Evolutionary conservation across 192 early-diverging fungal genomes (phyloP), one percentile per base, ranked within the genome.

Genomic region (Mortierella hygrophila): DNA sequence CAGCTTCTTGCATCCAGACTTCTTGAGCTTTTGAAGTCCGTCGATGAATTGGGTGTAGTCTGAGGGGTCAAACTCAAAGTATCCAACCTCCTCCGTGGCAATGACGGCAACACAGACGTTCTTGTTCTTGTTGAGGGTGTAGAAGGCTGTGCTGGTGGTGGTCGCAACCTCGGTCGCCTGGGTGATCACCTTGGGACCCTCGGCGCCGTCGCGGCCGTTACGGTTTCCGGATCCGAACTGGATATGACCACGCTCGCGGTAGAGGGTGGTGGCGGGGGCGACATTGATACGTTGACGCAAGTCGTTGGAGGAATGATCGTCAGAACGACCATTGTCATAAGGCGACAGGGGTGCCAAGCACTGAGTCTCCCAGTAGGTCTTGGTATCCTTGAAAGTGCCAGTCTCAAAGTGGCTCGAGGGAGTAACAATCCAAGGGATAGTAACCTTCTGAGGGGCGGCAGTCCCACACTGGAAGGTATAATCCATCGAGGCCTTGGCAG

Each of bases 71-170:
- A 72, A 54, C 54, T 85, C 72, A 47, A 72, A 86, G 40, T 80
- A 78, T 10, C 70, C 77, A 23, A 65, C 54, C 54, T 89, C 82
- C 74, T 85, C 79, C 0, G 82, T 78, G 2, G 88, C 79, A 85
- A 89, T 75, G 13, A 85, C 80, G 15, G 88, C 88, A 60, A 85
- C 88, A 74, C 88, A 81, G 74, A 74, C 72, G 68, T 83, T 65
- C 71, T 80, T 68, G 46, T 75, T 72, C 26, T 74, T 75, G 40
- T 68, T 74, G 29, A 86, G 21, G 29, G 47, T 71, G 72, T 86
- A 86, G 70, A 86, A 86, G 6, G 84, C 84, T n/a, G 84, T 81
- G 6, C 79, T 78, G 35, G 84, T 69, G 6, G 79, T 81, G 63
- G 75, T 9, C 60, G 74, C 23, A 35, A 86, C 47, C 49, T 80